Percentiles rank a stretch among this genome's conserved stretches.
phyloP scores from a whole-genome alignment of 2,329 filamentous ascomycete genomes.

The Daldinia sp. region DNA sequence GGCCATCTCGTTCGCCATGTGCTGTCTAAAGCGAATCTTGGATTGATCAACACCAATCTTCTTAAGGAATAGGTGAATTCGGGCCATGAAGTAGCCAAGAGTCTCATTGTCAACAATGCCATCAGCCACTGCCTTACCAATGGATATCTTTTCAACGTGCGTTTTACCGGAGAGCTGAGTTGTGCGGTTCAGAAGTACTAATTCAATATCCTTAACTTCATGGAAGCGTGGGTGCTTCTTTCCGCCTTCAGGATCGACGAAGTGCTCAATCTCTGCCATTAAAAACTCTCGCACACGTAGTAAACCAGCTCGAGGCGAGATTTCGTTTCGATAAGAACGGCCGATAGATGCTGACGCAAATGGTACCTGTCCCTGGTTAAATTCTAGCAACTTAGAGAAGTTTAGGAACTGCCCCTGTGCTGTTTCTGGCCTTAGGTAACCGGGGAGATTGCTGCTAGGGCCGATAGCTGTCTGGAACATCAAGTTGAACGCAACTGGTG shows the following conservation, averaged over 20 bases:
- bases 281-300: conserved; percentile 95
- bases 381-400: conserved; percentile 85
- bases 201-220: conserved; percentile 85
- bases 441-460: conserved; percentile 86
- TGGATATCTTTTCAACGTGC: conserved; percentile 75
- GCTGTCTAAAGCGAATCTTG: conserved; percentile 96
- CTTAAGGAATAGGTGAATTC: conserved; percentile 90
- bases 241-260: conserved; percentile 91
- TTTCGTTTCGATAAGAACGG: conserved; percentile 98
- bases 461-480: conserved; percentile 99
- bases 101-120: conserved; percentile 96
- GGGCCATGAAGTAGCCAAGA: conserved; percentile 94
- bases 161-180: conserved; percentile 91
- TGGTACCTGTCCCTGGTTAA: conserved; percentile 94
- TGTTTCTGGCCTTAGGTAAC: conserved; percentile 92
- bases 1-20: conserved; percentile 74
- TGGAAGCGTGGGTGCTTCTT: conserved; percentile 94
- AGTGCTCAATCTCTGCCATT: conserved; percentile 99
- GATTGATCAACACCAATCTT: conserved; percentile 87
- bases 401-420: conserved; percentile 98
- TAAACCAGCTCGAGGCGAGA: conserved; percentile 91
- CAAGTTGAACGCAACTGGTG: conserved; percentile 93
- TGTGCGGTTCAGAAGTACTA: conserved; percentile 85
- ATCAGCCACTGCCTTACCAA: conserved; percentile 86
- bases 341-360: conserved; percentile 98